Evolutionary conservation across 768 basidiomycete species (phyloP).

Genomic region (Amanita inopinata): DNA sequence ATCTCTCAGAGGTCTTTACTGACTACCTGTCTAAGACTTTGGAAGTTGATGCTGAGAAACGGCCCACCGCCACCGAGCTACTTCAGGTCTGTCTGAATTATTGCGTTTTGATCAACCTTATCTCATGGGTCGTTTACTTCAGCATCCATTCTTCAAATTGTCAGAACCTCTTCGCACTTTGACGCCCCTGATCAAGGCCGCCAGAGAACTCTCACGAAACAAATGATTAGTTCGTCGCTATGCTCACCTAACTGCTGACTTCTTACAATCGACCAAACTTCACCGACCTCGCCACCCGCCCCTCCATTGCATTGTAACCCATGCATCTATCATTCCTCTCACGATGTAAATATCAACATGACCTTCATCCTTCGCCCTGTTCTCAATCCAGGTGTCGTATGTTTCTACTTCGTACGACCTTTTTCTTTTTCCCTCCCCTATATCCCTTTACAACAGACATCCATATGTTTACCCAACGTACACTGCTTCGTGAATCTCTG

Average conservation of each 20-base stretch:
- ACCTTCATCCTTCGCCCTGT: not conserved
- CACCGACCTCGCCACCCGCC: not conserved
- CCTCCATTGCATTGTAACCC: not conserved
- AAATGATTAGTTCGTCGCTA: conserved; percentile 24
- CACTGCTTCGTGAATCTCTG: too few relatives aligned
- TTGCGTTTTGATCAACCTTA: too few relatives aligned
- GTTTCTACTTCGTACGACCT: not conserved
- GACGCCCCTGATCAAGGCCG: conserved; percentile 86
- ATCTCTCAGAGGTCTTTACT: conserved; percentile 64
- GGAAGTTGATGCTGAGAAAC: conserved; percentile 91
- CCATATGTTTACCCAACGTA: not conserved
- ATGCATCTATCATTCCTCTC: not conserved
- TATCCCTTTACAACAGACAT: not conserved
- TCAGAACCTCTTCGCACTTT: conserved; percentile 82
- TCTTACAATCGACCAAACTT: not conserved
- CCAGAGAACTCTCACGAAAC: conserved; percentile 74
- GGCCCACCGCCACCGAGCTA: conserved; percentile 77
- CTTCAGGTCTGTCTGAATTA: conserved; percentile 66
- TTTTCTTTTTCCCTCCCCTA: conserved; percentile 2
- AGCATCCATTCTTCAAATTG: conserved; percentile 85
- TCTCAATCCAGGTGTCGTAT: too few relatives aligned
- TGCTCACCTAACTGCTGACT: not conserved
- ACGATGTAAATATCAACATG: not conserved
- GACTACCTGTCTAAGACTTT: conserved; percentile 84
- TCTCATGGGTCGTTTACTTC: too few relatives aligned